Conservation (phyloP, 2,329 filamentous ascomycete genomes). For the Phyllachora maydis region DNA sequence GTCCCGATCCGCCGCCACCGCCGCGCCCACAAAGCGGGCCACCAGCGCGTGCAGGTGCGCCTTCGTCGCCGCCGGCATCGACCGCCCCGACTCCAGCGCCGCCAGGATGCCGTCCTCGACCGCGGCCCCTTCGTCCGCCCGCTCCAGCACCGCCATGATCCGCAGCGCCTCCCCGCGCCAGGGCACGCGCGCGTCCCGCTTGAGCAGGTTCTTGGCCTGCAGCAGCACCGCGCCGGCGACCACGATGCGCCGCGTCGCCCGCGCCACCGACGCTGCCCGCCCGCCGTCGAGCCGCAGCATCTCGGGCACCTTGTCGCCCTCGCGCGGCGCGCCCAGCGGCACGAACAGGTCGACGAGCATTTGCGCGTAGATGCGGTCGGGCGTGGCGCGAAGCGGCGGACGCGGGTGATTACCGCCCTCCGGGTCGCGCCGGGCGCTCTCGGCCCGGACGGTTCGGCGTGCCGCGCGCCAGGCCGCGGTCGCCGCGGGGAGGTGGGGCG, state of each 20-base stretch:
- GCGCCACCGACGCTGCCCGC: constrained; percentile 36
- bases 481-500: constrained; percentile 37
- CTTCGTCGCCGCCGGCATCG: constrained; percentile 44
- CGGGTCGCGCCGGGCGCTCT: constrained; percentile 47
- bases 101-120: constrained; percentile 33
- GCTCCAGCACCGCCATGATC: constrained; percentile 48
- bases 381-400: constrained; percentile 40
- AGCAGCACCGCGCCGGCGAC: constrained; percentile 56
- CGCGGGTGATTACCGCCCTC: constrained; percentile 41
- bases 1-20: constrained; percentile 21
- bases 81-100: constrained; percentile 37
- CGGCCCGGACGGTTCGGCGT: constrained; percentile 40
- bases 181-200: constrained; percentile 55
- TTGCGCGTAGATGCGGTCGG: constrained; percentile 54
- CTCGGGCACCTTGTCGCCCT: constrained; percentile 40
- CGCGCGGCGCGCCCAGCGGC: constrained; percentile 32
- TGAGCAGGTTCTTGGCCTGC: constrained; percentile 67
- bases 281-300: constrained; percentile 49
- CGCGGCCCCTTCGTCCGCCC: constrained; percentile 20
- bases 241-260: constrained; percentile 41
- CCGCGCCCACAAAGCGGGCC: constrained; percentile 30
- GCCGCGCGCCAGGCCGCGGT: constrained; percentile 46
- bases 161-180: constrained; percentile 58
- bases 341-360: constrained; percentile 58
- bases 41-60: constrained; percentile 35